phyloP scores from a whole-genome alignment of 148 eudicot species.

The Persicaria maculosa region DNA sequence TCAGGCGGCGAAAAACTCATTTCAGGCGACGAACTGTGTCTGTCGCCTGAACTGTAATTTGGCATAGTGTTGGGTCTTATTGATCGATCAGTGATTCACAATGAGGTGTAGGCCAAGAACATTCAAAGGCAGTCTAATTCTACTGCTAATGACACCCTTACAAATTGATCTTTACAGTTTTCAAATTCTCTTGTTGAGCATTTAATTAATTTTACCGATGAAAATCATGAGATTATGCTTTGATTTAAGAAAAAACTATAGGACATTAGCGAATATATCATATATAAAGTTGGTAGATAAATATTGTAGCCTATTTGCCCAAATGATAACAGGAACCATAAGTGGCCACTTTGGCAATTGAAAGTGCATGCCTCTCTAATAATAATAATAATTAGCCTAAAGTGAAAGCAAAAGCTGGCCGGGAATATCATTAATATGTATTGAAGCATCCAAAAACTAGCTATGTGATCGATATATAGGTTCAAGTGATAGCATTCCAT shows the following conservation, averaged over 20 bases:
- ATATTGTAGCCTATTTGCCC: not conserved
- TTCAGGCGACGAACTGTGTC: too few species aligned
- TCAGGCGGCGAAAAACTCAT: too few species aligned
- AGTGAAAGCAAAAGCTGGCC: slow-evolving; percentile 7
- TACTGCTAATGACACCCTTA: too few species aligned
- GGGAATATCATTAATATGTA: not conserved
- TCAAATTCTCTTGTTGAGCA: too few species aligned
- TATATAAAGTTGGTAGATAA: not conserved
- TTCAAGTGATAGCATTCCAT: too few species aligned
- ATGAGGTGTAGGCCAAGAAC: too few species aligned
- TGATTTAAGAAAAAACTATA: not conserved
- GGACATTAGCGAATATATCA: not conserved
- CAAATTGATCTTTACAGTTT: too few species aligned
- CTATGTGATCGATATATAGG: too few species aligned
- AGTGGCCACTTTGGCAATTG: not conserved
- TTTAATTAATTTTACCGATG: too few species aligned
- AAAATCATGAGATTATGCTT: not conserved
- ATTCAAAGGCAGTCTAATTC: too few species aligned
- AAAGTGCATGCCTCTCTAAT: not conserved
- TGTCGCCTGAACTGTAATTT: too few species aligned
- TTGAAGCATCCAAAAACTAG: not conserved
- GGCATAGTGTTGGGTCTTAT: not conserved
- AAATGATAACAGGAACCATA: slow-evolving; percentile 3
- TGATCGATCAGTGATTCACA: too few species aligned
- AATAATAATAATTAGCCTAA: slow-evolving; percentile 1